Conservation (phyloP, 176 grass and related monocot genomes). For the Oryza longistaminata region DNA sequence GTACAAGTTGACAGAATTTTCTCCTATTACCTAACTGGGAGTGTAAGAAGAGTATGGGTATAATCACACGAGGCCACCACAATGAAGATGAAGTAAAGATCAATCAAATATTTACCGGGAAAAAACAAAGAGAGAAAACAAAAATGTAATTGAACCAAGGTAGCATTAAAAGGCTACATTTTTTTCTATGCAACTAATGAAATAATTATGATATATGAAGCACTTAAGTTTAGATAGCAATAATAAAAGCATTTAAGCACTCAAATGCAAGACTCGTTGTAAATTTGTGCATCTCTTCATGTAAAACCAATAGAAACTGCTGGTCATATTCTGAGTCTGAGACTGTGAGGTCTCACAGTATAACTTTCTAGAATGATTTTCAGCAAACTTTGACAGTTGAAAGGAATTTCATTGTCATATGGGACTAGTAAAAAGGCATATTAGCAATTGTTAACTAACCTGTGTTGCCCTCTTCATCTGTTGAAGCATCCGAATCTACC, state of each 20-base stretch:
- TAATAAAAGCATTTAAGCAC: not conserved
- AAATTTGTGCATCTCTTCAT: not conserved
- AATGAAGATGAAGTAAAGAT: not conserved
- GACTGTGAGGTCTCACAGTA: not conserved
- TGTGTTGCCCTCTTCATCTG: slow-evolving; percentile 49
- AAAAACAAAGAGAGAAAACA: not conserved
- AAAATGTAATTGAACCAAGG: not conserved
- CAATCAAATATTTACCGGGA: not conserved
- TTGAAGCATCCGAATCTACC: slow-evolving; percentile 55
- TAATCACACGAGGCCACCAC: not conserved
- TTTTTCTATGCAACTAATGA: not conserved
- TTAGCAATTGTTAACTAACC: slow-evolving; percentile 37
- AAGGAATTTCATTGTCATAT: not conserved
- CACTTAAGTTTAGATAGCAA: not conserved
- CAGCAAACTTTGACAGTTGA: not conserved
- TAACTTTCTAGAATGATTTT: not conserved
- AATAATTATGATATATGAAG: not conserved
- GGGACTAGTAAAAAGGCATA: not conserved
- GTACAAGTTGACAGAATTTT: not conserved
- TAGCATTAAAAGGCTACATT: not conserved
- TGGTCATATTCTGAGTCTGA: not conserved
- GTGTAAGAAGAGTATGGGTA: slow-evolving; percentile 7
- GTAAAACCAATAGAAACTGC: not conserved
- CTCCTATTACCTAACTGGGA: not conserved
- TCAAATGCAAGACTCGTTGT: not conserved